A percentile compares a stretch with the other conserved stretches of the same genome.
These are phyloP conservation scores for Parmales sp. DNA, from an alignment of 108 stramenopile genomes.

Conservation along the genomic window DNA sequence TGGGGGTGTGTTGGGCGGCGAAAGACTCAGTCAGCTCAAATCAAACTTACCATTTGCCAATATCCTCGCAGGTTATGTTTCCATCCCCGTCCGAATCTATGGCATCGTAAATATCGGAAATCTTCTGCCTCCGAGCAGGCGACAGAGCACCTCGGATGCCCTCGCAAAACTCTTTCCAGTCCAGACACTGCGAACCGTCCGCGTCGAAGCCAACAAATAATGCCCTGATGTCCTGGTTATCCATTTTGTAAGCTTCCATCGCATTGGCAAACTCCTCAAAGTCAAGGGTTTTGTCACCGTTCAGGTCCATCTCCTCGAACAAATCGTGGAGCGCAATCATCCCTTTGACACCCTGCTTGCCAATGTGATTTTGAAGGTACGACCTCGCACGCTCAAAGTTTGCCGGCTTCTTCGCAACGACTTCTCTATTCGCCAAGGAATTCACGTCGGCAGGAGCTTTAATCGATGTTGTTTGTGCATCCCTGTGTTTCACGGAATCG, in stretches of 20 bases:
- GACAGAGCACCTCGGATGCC: background rate
- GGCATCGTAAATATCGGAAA: background rate
- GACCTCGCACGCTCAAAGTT: background rate
- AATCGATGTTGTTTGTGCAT: background rate
- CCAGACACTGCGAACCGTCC: background rate
- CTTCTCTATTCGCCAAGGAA: background rate
- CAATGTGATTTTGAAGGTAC: slow-evolving; percentile 6
- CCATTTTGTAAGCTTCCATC: background rate
- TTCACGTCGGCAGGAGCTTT: background rate
- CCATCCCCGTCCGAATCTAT: background rate
- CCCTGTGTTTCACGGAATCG: background rate
- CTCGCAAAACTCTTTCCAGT: slow-evolving; percentile 6
- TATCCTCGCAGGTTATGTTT: background rate
- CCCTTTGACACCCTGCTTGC: background rate
- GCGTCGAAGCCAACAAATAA: background rate
- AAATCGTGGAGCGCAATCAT: background rate
- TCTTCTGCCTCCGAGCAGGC: background rate
- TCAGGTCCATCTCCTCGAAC: background rate
- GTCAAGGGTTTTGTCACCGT: background rate
- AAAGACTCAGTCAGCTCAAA: too few species aligned
- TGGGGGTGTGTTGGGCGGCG: too few species aligned
- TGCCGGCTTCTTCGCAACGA: background rate
- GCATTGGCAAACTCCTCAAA: background rate
- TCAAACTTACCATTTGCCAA: too few species aligned
- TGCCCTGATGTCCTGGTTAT: background rate